A percentile compares a stretch with the other conserved stretches of the same genome.
Evolutionary conservation across 495 filamentous ascomycete genomes (phyloP).

Genomic region (Jackrogersella minutella): DNA sequence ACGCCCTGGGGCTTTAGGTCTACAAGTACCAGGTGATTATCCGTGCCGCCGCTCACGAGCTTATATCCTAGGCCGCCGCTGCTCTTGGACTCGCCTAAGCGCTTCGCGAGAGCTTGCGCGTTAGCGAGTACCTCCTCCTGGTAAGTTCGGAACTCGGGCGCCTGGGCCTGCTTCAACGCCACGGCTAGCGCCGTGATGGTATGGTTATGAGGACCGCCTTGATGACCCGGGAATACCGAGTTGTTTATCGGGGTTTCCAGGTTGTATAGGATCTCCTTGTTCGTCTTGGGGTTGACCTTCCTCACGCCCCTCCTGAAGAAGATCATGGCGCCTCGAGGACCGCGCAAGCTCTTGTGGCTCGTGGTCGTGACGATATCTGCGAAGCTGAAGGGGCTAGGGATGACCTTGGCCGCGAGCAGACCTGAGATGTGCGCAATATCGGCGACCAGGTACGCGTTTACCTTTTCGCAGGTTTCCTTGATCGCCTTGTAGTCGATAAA

Average conservation of each 20-base stretch:
- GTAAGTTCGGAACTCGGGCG: constrained; percentile 85
- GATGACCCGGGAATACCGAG: constrained; percentile 98
- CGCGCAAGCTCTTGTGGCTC: constrained; percentile 94
- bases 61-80: constrained; percentile 85
- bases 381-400: constrained; percentile 86
- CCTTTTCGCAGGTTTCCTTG: constrained; percentile 84
- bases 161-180: constrained; percentile 91
- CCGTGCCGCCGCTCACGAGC: constrained; percentile 91
- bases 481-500: constrained; percentile 92
- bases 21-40: constrained; percentile 95
- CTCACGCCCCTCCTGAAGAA: constrained; percentile 95
- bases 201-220: constrained; percentile 98
- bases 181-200: constrained; percentile 96
- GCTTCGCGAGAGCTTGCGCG: constrained; percentile 81
- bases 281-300: constrained; percentile 82
- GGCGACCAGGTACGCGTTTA: constrained; percentile 89
- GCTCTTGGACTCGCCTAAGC: constrained; percentile 74
- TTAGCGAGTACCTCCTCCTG: constrained; percentile 88
- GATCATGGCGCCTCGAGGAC: constrained; percentile 95
- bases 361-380: constrained; percentile 98
- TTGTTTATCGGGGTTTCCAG: constrained; percentile 93
- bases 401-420: constrained; percentile 87
- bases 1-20: constrained; percentile 91
- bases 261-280: constrained; percentile 84
- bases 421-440: constrained; percentile 99